Evolutionary conservation across 371 early-diverging fungal species (phyloP), one percentile per base, ranked within the genome.

Genomic region (Cokeromyces recurvatus): DNA sequence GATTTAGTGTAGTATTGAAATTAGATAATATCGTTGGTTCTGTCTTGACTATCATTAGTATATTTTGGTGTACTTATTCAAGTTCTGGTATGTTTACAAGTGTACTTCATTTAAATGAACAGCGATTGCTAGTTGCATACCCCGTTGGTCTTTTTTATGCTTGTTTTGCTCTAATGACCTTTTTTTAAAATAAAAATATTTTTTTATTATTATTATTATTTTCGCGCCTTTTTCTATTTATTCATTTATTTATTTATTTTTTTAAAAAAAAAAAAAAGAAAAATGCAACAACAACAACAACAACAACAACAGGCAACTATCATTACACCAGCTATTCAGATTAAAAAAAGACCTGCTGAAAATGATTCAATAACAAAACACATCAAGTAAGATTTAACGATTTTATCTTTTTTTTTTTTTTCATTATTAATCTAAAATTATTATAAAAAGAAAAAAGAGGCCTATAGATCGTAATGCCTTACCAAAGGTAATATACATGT

Each of bases 81-180:
- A 90, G 95, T 19, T 91, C 96, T 2, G 83, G 84, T 36, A 95
- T 98, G 90, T 98, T 98, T 71, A 89, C 91, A 17, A 90, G 92
- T 25, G 94, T 92, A 6, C 71, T 98, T 35, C 81, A 82, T 46
- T 89, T 97, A 91, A 84, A 71, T 27, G 89, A 97, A 40, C 97
- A 98, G 66, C 77, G 95, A 34, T 71, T 94, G 48, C 74, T 98
- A 34, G 93, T 98, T 3, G 96, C 94, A 21, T 98, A 98, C 47
- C 98, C 98, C 1, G 86, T 98, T 14, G 87, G 85, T 14, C 74
- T 98, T 43, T 80, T 98, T 51, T 98, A 98, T 57, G 82, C 90
- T 20, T 87, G 90, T 49, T 98, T 97, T 77, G 97, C 95, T 4
- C 70, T 96, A 51, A 83, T 98, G 74, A 91, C 95, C 4, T 85